Conservation (phyloP, 495 filamentous ascomycete genomes). For the Cairneyella variabilis region DNA sequence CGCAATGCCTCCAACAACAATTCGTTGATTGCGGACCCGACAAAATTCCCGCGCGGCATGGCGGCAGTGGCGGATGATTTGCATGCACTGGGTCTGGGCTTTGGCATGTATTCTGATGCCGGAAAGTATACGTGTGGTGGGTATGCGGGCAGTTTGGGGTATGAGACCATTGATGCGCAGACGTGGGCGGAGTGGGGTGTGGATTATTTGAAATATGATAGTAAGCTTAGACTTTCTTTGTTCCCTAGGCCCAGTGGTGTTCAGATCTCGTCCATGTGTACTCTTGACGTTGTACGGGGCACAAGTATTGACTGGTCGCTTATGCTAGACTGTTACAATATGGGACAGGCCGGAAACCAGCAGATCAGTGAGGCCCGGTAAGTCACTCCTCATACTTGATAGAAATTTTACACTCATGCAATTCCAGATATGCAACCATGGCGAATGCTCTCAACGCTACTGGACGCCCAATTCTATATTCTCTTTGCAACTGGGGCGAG, state of each 20-base stretch:
- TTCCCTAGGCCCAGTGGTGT: too few relatives aligned
- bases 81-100: constrained; percentile 56
- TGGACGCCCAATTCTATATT: constrained; percentile 58
- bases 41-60: constrained; percentile 61
- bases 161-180: constrained; percentile 58
- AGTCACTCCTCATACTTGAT: constrained; percentile 29
- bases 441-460: constrained; percentile 52
- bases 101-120: constrained; percentile 64
- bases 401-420: constrained; percentile 15
- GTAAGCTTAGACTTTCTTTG: too few relatives aligned
- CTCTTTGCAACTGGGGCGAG: constrained; percentile 49
- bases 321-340: constrained; percentile 57
- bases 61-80: constrained; percentile 52
- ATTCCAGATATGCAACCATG: constrained; percentile 57
- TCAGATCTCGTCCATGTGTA: too few relatives aligned
- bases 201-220: constrained; percentile 74
- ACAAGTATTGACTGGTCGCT: too few relatives aligned
- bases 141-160: constrained; percentile 57
- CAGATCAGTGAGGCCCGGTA: constrained; percentile 35
- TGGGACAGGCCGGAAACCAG: constrained; percentile 45
- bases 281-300: too few relatives aligned
- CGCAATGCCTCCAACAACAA: constrained; percentile 39
- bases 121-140: constrained; percentile 60
- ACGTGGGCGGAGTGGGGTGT: constrained; percentile 63
- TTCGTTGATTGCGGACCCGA: constrained; percentile 50